Base-by-base conservation (phyloP, 2,329 filamentous ascomycete species). In the Claviceps africana region DNA sequence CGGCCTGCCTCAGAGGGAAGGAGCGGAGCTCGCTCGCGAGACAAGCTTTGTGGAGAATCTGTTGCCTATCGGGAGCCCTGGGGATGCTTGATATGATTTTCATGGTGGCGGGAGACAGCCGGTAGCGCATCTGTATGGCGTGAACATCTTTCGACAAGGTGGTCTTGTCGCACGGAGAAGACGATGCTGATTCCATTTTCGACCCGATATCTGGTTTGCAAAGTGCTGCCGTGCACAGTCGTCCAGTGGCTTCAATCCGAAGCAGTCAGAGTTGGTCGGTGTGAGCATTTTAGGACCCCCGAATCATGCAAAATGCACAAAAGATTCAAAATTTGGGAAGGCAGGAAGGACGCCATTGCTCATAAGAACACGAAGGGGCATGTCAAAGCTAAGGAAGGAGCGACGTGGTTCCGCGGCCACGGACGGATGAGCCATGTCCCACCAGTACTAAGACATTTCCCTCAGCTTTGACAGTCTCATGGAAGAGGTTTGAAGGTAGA, bases 21-120 rank as follows among this genome's bases (percentile, higher is more conserved):
- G 60, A 62, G n/a, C 60, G 60, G 46, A 72, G 64, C 51, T 72
- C 69, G 22, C 62, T 62, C 30, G 69, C 68, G 13, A 59, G 60
- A 47, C 68, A 70, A 7, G 67, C 67, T n/a, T 57, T 65, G 25
- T 67, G 62, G 44, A 73, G 64, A 19, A 73, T 59, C 6, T 63
- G 56, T 4, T 61, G 59, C n/a, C 64, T 59, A 43, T 62, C 56
- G 1, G 66, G 67, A 6, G 56, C 51, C 3, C 47, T 47, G 7
- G 55, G 43, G 22, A 69, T 60, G 11, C 55, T 56, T 25, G 57
- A 59, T 17, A 70, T 59, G 3, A 47, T 59, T 50, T 61, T 63
- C 55, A 67, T 62, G 8, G 67, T 70, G 3, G 60, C 54, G 0
- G 56, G 13, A 0, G 67, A 62, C 9, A 70, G 57, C 48, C 60